These are phyloP conservation scores for Sarocladium kiliense DNA, from an alignment of 2,329 filamentous ascomycete genomes.

Conservation along the genomic window DNA sequence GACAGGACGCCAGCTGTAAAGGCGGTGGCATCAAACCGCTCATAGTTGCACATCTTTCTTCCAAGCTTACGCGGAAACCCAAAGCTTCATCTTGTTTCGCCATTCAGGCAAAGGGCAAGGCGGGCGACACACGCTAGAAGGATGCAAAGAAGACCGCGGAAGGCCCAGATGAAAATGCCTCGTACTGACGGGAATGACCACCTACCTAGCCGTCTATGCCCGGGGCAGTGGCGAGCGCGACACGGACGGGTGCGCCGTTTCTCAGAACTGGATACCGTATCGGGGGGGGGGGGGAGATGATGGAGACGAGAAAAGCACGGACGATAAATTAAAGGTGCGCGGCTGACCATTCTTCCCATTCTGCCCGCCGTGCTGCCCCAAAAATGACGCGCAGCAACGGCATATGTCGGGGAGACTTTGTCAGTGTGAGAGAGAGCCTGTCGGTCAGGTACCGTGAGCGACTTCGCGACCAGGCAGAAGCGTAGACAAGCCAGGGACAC, in stretches of 20 bases:
- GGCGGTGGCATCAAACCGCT: too few species aligned
- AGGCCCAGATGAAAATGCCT: constrained; percentile 1
- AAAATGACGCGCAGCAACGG: constrained; percentile 6
- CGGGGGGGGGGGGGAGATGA: too few species aligned
- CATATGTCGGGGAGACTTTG: too few species aligned
- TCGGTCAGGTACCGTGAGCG: neutral
- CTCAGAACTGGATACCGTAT: too few species aligned
- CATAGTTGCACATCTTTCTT: too few species aligned
- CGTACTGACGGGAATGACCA: neutral
- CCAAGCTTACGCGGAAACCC: neutral
- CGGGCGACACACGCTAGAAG: constrained; percentile 8
- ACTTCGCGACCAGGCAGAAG: neutral
- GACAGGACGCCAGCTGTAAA: neutral
- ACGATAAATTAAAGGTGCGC: neutral
- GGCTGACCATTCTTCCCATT: neutral
- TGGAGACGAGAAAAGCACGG: neutral
- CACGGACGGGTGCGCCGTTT: too few species aligned
- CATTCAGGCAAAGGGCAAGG: too few species aligned
- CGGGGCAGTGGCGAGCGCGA: too few species aligned
- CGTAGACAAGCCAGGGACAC: neutral
- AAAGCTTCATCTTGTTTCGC: too few species aligned
- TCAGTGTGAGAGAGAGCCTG: neutral
- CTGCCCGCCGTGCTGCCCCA: neutral
- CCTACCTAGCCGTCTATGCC: neutral
- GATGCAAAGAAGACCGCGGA: neutral